Evolutionary conservation across 2,329 filamentous ascomycete species (phyloP), one percentile per base, ranked within the genome.

Genomic region (Diplodia mutila): DNA sequence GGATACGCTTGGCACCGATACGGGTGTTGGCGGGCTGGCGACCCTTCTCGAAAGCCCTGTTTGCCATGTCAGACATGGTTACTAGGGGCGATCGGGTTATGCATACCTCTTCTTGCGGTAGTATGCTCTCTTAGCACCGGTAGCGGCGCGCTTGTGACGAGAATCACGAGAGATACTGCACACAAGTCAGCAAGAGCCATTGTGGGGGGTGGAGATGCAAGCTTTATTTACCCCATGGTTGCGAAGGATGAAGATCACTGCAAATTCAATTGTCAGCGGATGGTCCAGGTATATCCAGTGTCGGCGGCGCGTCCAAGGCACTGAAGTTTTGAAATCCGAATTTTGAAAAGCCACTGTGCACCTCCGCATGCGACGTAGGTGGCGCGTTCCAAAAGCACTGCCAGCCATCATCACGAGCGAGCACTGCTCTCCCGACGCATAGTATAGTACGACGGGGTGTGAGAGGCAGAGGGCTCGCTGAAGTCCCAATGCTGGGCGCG

Each of bases 11-110:
- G 82, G 90, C 81, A 80, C 96, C 95, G 85, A 99, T 98, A 91
- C 94, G 92, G 86, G 95, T 99, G 90, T 95, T 97, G 88, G 95
- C 93, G 83, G 94, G 92, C 90, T 99, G 95, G 84, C 95, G 94
- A 85, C 95, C 95, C 85, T 94, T 93, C 91, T 99, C 96, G 92
- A 99, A 99, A 89, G 94, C 96, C 94, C 95, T 99, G 93, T 61
- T 46, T 54, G 57, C 65, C 66, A 67, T 67, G 66, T 67, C 89
- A 87, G 79, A 78, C 82, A 80, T 82, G 81, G 86, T 81, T 84
- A 72, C 72, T 79, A 91, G 90, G 76, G 76, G 79, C 82, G 77
- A 79, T 85, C 82, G 83, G 83, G 75, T 85, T 85, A 84, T 84
- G 81, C 82, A 84, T 84, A 85, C 83, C 83, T 84, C 83, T 85